These are phyloP conservation scores for Fusarium redolens DNA, from an alignment of 2,329 filamentous ascomycete species.

Conservation along the genomic window DNA sequence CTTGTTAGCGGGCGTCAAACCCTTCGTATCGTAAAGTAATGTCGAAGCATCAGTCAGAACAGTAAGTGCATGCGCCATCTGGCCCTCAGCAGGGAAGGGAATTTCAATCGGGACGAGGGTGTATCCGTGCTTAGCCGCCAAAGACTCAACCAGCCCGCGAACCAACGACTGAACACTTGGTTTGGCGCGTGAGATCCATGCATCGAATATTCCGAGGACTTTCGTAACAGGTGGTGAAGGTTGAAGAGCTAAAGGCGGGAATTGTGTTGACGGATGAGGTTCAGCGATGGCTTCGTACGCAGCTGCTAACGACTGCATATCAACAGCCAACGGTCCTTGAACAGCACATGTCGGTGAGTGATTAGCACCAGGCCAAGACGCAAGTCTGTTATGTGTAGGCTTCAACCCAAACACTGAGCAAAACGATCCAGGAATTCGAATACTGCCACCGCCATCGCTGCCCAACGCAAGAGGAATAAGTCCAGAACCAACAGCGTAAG, in stretches of 20 bases:
- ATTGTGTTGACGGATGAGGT: slow-evolving; percentile 70
- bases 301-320: slow-evolving; percentile 73
- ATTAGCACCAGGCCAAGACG: slow-evolving; percentile 67
- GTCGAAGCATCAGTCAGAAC: slow-evolving; percentile 73
- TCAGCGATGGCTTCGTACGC: slow-evolving; percentile 73
- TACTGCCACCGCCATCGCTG: slow-evolving; percentile 78
- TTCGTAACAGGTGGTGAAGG: slow-evolving; percentile 50
- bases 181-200: slow-evolving; percentile 68
- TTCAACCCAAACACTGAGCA: slow-evolving; percentile 83
- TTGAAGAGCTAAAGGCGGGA: slow-evolving; percentile 55
- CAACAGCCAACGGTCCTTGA: slow-evolving; percentile 74
- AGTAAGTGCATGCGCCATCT: slow-evolving; percentile 78
- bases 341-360: slow-evolving; percentile 72
- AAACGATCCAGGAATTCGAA: slow-evolving; percentile 77
- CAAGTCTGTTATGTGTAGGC: slow-evolving; percentile 74
- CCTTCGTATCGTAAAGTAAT: slow-evolving; percentile 58
- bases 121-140: slow-evolving; percentile 66
- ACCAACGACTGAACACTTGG: slow-evolving; percentile 57
- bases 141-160: slow-evolving; percentile 60
- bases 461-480: slow-evolving; percentile 78
- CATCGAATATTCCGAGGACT: slow-evolving; percentile 71
- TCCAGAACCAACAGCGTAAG: slow-evolving; percentile 75
- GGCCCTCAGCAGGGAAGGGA: slow-evolving; percentile 70
- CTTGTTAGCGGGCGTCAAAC: slow-evolving; percentile 70
- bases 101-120: slow-evolving; percentile 65